Evolutionary conservation across 129 eudicot genomes (phyloP).

Genomic region (Pseudognaphalium luteoalbum): DNA sequence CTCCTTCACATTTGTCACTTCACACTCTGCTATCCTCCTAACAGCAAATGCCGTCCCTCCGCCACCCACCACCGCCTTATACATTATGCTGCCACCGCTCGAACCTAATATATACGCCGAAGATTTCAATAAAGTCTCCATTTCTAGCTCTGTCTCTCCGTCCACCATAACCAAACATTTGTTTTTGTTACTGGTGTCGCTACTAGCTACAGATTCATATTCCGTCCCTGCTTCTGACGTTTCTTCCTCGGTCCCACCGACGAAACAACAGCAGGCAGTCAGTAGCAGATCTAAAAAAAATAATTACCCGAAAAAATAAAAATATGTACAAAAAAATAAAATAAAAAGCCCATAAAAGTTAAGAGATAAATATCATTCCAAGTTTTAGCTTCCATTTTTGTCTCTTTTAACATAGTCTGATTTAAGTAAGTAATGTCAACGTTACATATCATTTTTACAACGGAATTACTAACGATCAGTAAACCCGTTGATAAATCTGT

Average conservation of each 20-base stretch:
- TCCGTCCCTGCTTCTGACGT: conserved; percentile 45
- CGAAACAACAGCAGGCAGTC: conserved; percentile 43
- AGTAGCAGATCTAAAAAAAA: background rate
- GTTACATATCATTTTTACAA: background rate
- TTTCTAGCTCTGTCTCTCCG: conserved; percentile 78
- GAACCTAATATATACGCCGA: conserved; percentile 82
- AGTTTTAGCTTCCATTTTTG: background rate
- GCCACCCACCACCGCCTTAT: conserved; percentile 73
- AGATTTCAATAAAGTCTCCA: conserved; percentile 75
- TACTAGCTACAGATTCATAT: conserved; percentile 30
- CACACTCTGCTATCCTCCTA: conserved; percentile 70
- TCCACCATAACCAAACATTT: conserved; percentile 73
- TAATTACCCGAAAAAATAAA: background rate
- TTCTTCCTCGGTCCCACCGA: conserved; percentile 36
- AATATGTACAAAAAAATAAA: background rate
- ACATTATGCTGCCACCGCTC: conserved; percentile 70
- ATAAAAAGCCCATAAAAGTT: background rate
- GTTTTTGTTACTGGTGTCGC: background rate
- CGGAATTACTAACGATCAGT: background rate
- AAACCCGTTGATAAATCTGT: background rate
- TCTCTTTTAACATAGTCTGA: background rate
- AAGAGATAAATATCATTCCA: background rate
- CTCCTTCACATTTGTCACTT: conserved; percentile 50
- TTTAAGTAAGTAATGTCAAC: background rate
- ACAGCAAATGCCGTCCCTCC: conserved; percentile 62